Evolutionary conservation across 108 stramenopile species (phyloP).

Genomic region (Mayamaea pseudoterrestris): DNA sequence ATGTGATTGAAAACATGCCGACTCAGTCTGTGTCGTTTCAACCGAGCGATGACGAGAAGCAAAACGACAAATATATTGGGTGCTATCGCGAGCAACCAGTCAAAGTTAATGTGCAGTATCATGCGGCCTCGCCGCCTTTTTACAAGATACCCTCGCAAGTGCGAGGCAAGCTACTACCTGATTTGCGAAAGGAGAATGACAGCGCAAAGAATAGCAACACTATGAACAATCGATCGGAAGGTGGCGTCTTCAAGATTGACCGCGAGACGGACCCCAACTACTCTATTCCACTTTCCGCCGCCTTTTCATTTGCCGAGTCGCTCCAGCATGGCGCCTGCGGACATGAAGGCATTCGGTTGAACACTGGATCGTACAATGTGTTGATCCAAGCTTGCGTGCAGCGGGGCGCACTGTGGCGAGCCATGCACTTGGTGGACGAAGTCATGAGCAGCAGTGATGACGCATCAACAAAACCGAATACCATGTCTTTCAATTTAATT

Average conservation of each 20-base stretch:
- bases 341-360: slow-evolving; percentile 59
- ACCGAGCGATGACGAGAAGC: too few species aligned
- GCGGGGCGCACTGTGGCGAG: slow-evolving; percentile 70
- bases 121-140: slow-evolving; percentile 47
- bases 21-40: too few species aligned
- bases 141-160: slow-evolving; percentile 69
- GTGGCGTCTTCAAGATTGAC: slow-evolving; percentile 47
- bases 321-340: slow-evolving; percentile 82
- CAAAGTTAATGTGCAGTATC: slow-evolving; percentile 36
- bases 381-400: slow-evolving; percentile 73
- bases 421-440: slow-evolving; percentile 49
- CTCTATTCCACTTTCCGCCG: slow-evolving; percentile 56
- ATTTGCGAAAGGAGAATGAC: slow-evolving; percentile 25
- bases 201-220: background rate
- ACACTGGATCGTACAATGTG: slow-evolving; percentile 47
- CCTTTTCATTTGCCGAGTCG: slow-evolving; percentile 77
- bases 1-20: too few species aligned
- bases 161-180: slow-evolving; percentile 35
- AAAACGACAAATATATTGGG: too few species aligned
- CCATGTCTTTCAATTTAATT: slow-evolving; percentile 52
- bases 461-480: slow-evolving; percentile 47
- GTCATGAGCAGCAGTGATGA: slow-evolving; percentile 47
- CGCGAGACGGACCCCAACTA: slow-evolving; percentile 59
- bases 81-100: slow-evolving; percentile 13
- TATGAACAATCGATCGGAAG: slow-evolving; percentile 3